A percentile compares a stretch with the other conserved stretches of the same genome.
Evolutionary conservation across 352 stramenopile species (phyloP).

Genomic region (Globisporangium acanthophoron): DNA sequence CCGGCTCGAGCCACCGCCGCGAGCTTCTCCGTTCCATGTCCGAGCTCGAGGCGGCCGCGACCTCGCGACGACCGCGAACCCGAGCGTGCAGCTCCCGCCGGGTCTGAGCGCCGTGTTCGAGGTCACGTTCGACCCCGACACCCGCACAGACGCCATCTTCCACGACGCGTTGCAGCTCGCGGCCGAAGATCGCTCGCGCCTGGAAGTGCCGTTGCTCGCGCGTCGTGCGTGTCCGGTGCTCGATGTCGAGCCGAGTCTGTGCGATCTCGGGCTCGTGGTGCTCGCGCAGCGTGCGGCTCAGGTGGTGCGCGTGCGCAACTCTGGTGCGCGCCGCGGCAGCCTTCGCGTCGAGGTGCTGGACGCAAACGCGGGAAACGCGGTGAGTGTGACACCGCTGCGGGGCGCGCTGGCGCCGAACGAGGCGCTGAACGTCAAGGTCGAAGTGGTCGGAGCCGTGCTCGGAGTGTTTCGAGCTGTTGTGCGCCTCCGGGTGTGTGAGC

Average conservation of each 20-base stretch:
- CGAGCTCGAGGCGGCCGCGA: slow-evolving; percentile 39
- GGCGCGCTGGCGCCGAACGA: slow-evolving; percentile 29
- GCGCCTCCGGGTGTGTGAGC: slow-evolving; percentile 38
- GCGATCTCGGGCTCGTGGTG: slow-evolving; percentile 67
- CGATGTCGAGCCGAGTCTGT: slow-evolving; percentile 42
- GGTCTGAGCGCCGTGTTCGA: slow-evolving; percentile 62
- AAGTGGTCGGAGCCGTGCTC: slow-evolving; percentile 27
- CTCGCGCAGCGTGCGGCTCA: slow-evolving; percentile 43
- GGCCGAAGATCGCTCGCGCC: slow-evolving; percentile 44
- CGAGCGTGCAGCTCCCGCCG: slow-evolving; percentile 54
- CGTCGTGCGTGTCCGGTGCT: slow-evolving; percentile 46
- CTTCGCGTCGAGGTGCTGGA: slow-evolving; percentile 56
- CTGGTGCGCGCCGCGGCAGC: slow-evolving; percentile 23
- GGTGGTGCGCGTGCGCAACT: slow-evolving; percentile 54
- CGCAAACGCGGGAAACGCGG: background rate
- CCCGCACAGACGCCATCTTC: slow-evolving; percentile 26
- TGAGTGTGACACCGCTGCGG: slow-evolving; percentile 20
- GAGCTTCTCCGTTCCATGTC: slow-evolving; percentile 54
- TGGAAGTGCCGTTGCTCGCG: slow-evolving; percentile 64
- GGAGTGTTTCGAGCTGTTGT: slow-evolving; percentile 39
- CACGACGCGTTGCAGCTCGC: slow-evolving; percentile 58
- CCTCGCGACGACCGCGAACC: slow-evolving; percentile 58
- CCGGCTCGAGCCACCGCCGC: slow-evolving; percentile 39
- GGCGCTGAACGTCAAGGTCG: slow-evolving; percentile 39
- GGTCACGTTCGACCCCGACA: slow-evolving; percentile 41